Base-by-base conservation (phyloP, 306 rosid genomes). In the Ammopiptanthus mongolicus region DNA sequence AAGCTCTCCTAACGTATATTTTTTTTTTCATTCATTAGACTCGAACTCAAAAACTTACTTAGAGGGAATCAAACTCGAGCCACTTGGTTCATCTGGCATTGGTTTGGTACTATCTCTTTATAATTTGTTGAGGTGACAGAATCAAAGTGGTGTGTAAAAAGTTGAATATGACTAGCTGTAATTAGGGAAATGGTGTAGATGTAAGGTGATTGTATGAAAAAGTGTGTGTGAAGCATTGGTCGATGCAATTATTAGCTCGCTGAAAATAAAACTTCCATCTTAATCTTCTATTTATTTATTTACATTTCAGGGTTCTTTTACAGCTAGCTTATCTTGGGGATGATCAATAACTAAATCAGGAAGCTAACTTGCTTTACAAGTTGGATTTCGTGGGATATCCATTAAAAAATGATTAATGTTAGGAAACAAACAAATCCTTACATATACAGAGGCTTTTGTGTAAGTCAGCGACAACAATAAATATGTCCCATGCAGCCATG, bases 401-500 rank as follows among this genome's bases (percentile, higher is more conserved):
- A 22, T n/a, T 39, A 3, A 46, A 48, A 33, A 81, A 71, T 69
- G 56, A 29, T 65, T 28, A 65, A 42, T 15, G 29, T 34, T 34
- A 39, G 69, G 33, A 67, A 74, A 79, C 3, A 22, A 71, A 58
- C 3, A 17, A 37, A 44, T 33, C 7, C 62, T 33, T 47, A 44
- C 37, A 33, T 10, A 58, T 6, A 21, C 9, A 22, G 57, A 69
- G 33, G 74, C 47, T 53, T 68, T 48, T n/a, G 36, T 5, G 41
- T 5, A 47, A 57, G 81, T 79, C 87, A 83, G 79, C 63, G 57
- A 75, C 67, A 65, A 0, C 8, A 75, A 75, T 75, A 46, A 69
- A 10, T 42, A 36, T 69, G 57, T 42, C 62, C 50, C 63, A 61
- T 53, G 21, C 14, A 48, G 36, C 37, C 55, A 61, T 52, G 21